Base-by-base conservation (phyloP, 768 basidiomycete species). In the Boletus edulis region DNA sequence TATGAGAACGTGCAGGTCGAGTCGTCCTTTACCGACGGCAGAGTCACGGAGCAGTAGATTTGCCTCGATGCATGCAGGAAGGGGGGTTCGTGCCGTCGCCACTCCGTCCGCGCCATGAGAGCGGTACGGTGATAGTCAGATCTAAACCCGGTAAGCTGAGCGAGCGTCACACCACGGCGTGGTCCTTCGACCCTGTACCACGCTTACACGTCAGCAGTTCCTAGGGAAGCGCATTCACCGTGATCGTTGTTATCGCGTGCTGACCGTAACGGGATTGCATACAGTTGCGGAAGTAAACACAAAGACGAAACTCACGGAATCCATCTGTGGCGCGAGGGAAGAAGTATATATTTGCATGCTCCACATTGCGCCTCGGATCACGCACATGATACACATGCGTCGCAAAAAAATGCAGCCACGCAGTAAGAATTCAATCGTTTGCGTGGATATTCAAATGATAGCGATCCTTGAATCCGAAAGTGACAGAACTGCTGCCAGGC, bases 341-440 rank as follows among this genome's bases (percentile, higher is more conserved):
- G 5, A 13, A 39, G 29, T 41, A 43, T 39, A 50, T 32, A 29
- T 42, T 39, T 54, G 43, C 31, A 44, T 46, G 51, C 32, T 40
- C 15, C 27, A 35, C 43, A 39, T 24, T 44, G 40, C 45, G 39
- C 52, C 57, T 60, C 58, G 52, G 58, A 62, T 46, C 54, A 47
- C 32, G 20, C 38, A 41, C 56, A 37, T 35, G 37, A 41, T 47
- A 37, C 39, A 56, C 39, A 56, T 29, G 57, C 10, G 46, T 32
- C 42, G 47, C 35, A 34, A 44, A 27, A 39, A 55, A 45, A 54
- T 48, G 45, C 47, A 51, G n/a, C 52, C 32, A 50, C 29, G 31
- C 37, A 24, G 27, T 37, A 46, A 41, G 39, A 37, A 57, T 50
- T 42, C 29, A 29, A 29, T 48, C 38, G 43, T 49, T 40, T 38